Evolutionary conservation across 2,329 filamentous ascomycete genomes (phyloP), one percentile per base, ranked within the genome.

Genomic region (Aspergillus texensis): DNA sequence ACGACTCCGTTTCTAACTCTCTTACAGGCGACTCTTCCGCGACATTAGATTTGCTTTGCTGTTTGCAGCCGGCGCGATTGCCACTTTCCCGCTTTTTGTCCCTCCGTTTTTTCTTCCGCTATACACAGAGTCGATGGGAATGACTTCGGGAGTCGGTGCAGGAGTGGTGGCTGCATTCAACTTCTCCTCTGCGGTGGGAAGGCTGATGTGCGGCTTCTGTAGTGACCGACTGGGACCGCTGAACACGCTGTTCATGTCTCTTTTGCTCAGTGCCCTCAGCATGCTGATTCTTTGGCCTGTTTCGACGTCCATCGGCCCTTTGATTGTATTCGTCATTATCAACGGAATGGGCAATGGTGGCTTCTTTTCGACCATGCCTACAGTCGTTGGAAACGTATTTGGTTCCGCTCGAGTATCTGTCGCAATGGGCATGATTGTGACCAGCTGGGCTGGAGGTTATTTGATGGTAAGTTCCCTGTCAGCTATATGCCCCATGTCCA

Each of bases 331-430:
- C 69, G 85, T 85, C 10, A 77, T 88, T 6, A 75, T 89, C 26
- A 89, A 89, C 65, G 88, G 88, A 0, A 75, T 83, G 43, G 81
- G 84, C 6, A 89, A 89, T 67, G 88, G 88, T 0, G 86, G 84
- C 0, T 89, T 89, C 77, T 89, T 90, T 69, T 83, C 84, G 1
- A 85, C 84, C 0, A 88, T 89, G 80, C 88, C 88, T 0, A 89
- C 87, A 0, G 86, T 87, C 2, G 84, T 89, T 0, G 83, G 84
- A 0, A 86, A 83, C 66, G 81, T 87, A 0, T 88, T 88, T 75
- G 87, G 86, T 1, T 85, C 81, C 4, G 81, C 80, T 1, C 78
- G 84, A 4, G 81, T 87, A 43, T 79, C 82, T 4, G 82, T 87
- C 24, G 86, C 84, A 0, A 86, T 89, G 83, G 82, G 85, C 5